Percentiles rank a stretch among this genome's conserved stretches.
Evolutionary conservation across 345 rosid genomes (phyloP).

Genomic region (Acer negundo): DNA sequence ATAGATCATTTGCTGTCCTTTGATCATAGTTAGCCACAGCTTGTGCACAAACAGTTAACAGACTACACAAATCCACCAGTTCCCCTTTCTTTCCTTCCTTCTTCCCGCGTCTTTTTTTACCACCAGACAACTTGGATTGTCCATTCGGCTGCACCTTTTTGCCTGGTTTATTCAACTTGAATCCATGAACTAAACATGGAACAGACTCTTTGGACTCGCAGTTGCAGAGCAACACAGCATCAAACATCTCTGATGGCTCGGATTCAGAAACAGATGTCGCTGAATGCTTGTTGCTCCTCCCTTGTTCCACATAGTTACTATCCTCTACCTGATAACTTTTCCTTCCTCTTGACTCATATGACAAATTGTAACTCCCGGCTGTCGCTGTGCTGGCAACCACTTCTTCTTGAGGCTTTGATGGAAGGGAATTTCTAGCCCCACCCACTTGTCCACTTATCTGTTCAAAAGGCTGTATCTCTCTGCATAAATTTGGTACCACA

Average conservation of each 20-base stretch:
- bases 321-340: constrained; percentile 41
- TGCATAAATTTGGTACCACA: constrained; percentile 25
- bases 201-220: constrained; percentile 15
- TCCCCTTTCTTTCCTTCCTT: constrained; percentile 32
- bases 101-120: constrained; percentile 7
- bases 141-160: constrained; percentile 14
- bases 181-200: constrained; percentile 13
- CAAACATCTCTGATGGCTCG: constrained; percentile 41
- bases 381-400: background rate
- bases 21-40: constrained; percentile 66
- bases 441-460: background rate
- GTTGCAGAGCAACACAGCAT: constrained; percentile 43
- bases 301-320: constrained; percentile 37
- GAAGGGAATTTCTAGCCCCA: background rate
- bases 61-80: constrained; percentile 53
- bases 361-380: constrained; percentile 3
- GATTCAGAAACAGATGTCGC: constrained; percentile 46
- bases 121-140: constrained; percentile 7
- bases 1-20: constrained; percentile 50
- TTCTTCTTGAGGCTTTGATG: background rate
- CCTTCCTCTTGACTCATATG: constrained; percentile 29
- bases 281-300: constrained; percentile 54
- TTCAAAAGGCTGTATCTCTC: background rate
- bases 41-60: constrained; percentile 69
- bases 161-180: constrained; percentile 2